Evolutionary conservation across 306 rosid genomes (phyloP).

Genomic region (Mimosa pudica): DNA sequence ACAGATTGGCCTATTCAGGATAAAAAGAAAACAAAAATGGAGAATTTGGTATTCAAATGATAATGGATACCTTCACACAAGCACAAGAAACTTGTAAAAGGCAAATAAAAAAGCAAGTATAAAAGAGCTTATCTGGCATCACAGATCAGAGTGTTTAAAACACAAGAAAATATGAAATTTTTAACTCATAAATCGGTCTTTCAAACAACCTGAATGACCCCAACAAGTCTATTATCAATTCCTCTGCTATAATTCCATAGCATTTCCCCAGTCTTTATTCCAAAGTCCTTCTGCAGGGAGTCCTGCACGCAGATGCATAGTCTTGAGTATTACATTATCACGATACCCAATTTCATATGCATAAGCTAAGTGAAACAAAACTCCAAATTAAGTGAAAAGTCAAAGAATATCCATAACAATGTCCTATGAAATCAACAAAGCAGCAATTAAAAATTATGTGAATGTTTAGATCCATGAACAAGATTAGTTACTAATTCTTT

Average conservation of each 20-base stretch:
- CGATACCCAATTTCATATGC: constrained; percentile 18
- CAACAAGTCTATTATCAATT: constrained; percentile 82
- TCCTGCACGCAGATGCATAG: constrained; percentile 49
- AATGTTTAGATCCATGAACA: constrained; percentile 20
- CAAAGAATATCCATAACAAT: background rate
- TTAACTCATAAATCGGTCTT: constrained; percentile 28
- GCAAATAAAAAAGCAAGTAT: constrained; percentile 7
- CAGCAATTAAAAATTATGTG: constrained; percentile 19
- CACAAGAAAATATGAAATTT: constrained; percentile 23
- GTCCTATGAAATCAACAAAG: constrained; percentile 23
- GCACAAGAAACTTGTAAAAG: constrained; percentile 11
- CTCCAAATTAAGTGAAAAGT: constrained; percentile 18
- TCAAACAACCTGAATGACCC: constrained; percentile 71
- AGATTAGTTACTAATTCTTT: constrained; percentile 18
- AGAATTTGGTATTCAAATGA: constrained; percentile 8
- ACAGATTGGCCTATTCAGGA: constrained; percentile 17
- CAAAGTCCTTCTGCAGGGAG: constrained; percentile 78
- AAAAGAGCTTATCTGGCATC: background rate
- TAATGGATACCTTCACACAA: background rate
- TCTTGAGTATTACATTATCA: constrained; percentile 33
- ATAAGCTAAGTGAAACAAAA: constrained; percentile 19
- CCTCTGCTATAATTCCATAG: constrained; percentile 89
- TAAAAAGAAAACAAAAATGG: background rate
- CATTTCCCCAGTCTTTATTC: constrained; percentile 87
- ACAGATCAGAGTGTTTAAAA: constrained; percentile 22